These are phyloP conservation scores for Fulvia fulva DNA, from an alignment of 2,329 filamentous ascomycete species.

Conservation along the genomic window DNA sequence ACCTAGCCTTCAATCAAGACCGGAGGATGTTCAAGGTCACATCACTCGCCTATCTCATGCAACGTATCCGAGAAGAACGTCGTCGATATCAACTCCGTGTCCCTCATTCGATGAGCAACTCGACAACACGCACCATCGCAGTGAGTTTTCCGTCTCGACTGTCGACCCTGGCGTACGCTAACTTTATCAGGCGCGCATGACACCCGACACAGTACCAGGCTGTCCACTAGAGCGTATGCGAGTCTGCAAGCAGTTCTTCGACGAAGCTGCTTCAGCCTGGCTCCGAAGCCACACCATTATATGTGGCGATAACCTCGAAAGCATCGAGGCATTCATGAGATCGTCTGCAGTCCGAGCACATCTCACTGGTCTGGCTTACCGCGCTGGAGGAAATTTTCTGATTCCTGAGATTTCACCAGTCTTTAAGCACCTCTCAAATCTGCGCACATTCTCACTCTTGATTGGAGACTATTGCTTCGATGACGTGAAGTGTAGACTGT, in stretches of 20 bases:
- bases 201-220: not conserved
- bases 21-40: not conserved
- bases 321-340: not conserved
- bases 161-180: not conserved
- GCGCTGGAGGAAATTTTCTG: not conserved
- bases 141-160: not conserved
- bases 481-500: not conserved
- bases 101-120: too few species aligned
- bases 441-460: not conserved
- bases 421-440: too few species aligned
- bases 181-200: not conserved
- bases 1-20: not conserved
- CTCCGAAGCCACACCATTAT: slow-evolving; percentile 37
- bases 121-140: too few species aligned
- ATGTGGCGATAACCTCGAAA: slow-evolving; percentile 26
- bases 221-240: slow-evolving; percentile 4
- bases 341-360: not conserved
- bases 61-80: not conserved
- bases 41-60: not conserved
- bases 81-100: not conserved
- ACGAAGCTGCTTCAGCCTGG: slow-evolving; percentile 3
- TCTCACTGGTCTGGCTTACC: not conserved
- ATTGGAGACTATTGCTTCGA: not conserved
- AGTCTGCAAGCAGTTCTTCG: slow-evolving; percentile 9
- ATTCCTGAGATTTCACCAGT: too few species aligned